A percentile compares a stretch with the other conserved stretches of the same genome.
phyloP scores from a whole-genome alignment of 1,284 basidiomycete species.

The Cryptococcus sp. region DNA sequence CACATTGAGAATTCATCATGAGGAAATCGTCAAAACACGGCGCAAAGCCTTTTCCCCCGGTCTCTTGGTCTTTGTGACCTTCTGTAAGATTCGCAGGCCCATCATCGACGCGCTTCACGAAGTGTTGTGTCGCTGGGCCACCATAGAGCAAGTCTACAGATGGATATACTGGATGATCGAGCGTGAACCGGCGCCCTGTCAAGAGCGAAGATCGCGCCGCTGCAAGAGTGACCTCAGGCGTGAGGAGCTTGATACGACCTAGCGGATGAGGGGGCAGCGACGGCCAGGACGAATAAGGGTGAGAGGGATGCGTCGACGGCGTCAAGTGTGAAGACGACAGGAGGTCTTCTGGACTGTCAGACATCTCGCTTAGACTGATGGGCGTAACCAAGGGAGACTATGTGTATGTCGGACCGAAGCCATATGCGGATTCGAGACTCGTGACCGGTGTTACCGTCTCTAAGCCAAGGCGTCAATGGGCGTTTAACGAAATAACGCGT shows the following conservation, averaged over 20 bases:
- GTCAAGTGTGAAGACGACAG: slow-evolving; percentile 17
- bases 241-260: slow-evolving; percentile 19
- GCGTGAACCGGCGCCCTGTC: slow-evolving; percentile 18
- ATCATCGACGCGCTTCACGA: slow-evolving; percentile 6
- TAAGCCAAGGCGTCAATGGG: too few relatives aligned
- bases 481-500: too few relatives aligned
- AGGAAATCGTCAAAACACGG: slow-evolving; percentile 25
- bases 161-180: slow-evolving; percentile 22
- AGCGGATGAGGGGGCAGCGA: slow-evolving; percentile 17
- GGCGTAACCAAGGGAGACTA: too few relatives aligned
- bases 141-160: slow-evolving; percentile 13
- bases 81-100: slow-evolving; percentile 6
- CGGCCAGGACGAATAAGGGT: slow-evolving; percentile 26
- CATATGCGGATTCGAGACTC: too few relatives aligned
- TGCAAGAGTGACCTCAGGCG: slow-evolving; percentile 17
- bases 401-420: too few relatives aligned
- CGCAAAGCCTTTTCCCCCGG: slow-evolving; percentile 6
- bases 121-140: slow-evolving; percentile 5
- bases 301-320: slow-evolving; percentile 9
- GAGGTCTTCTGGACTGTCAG: neutral
- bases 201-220: slow-evolving; percentile 8
- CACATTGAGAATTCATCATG: slow-evolving; percentile 19
- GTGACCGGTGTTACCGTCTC: too few relatives aligned
- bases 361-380: too few relatives aligned
- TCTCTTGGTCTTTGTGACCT: slow-evolving; percentile 1